These are phyloP conservation scores for Ceratocystis papillata DNA, from an alignment of 2,329 filamentous ascomycete species.

Conservation along the genomic window DNA sequence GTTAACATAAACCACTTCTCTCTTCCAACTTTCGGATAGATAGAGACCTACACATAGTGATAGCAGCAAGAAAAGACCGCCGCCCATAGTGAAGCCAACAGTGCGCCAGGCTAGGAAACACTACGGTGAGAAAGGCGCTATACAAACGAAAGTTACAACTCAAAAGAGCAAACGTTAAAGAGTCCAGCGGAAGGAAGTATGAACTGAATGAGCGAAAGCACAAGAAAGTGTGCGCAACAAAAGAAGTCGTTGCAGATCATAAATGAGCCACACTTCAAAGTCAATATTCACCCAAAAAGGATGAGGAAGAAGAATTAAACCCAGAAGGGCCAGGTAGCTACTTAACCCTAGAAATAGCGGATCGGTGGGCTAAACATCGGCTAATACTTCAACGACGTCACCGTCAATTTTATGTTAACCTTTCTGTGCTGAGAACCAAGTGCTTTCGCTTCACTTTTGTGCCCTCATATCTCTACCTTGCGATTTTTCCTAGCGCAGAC, in stretches of 20 bases:
- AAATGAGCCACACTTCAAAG: neutral
- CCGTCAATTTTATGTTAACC: neutral
- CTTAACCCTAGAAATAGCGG: neutral
- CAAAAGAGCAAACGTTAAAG: neutral
- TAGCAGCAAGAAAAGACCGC: slow-evolving; percentile 34
- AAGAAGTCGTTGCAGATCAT: neutral
- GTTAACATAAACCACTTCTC: slow-evolving; percentile 11
- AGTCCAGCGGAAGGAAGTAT: neutral
- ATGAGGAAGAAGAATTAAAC: neutral
- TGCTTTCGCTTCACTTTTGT: neutral
- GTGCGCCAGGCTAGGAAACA: neutral
- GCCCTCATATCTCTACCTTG: no score
- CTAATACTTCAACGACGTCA: slow-evolving; percentile 9
- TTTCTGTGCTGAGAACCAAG: neutral
- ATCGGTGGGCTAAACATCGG: neutral
- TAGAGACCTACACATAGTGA: slow-evolving; percentile 34
- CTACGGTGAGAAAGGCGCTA: neutral
- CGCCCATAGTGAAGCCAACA: slow-evolving; percentile 30
- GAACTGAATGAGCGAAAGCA: neutral
- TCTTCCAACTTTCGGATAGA: neutral
- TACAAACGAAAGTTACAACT: neutral
- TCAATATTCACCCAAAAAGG: neutral
- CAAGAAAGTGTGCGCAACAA: neutral
- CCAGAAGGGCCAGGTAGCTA: neutral
- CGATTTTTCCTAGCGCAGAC: neutral